Conservation (phyloP, 2,329 filamentous ascomycete species). For the Paramyrothecium sp. region DNA sequence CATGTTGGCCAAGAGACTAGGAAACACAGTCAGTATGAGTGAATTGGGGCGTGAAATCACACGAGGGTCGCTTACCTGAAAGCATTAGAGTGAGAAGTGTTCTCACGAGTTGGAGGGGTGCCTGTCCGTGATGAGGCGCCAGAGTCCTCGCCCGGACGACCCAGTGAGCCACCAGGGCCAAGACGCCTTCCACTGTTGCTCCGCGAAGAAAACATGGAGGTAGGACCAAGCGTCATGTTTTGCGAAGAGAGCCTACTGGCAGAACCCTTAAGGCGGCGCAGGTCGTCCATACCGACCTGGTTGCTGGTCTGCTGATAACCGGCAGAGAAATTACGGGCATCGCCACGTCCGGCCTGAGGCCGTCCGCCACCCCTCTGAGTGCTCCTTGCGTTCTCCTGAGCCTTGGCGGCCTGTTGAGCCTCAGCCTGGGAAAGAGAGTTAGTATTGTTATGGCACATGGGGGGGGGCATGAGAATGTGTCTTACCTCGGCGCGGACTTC, state of each 20-base stretch:
- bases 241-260: conserved; percentile 60
- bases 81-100: conserved; percentile 74
- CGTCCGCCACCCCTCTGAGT: conserved; percentile 70
- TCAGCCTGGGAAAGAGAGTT: conserved; percentile 49
- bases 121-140: conserved; percentile 84
- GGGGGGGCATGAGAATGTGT: conserved; percentile 9
- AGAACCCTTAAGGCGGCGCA: conserved; percentile 74
- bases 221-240: conserved; percentile 72
- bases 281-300: conserved; percentile 86
- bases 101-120: conserved; percentile 69
- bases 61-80: conserved; percentile 71
- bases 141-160: conserved; percentile 78
- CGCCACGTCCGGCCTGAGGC: conserved; percentile 74
- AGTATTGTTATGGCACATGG: not conserved
- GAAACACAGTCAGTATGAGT: conserved; percentile 4
- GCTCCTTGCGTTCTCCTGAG: conserved; percentile 65
- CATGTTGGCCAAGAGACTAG: conserved; percentile 58
- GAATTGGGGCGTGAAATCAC: not conserved
- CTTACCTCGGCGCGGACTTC: conserved; percentile 81
- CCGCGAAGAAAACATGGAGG: conserved; percentile 83
- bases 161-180: conserved; percentile 70
- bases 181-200: conserved; percentile 86
- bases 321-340: conserved; percentile 79
- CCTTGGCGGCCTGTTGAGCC: conserved; percentile 76
- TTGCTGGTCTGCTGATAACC: conserved; percentile 76